Percentiles rank a stretch among this genome's conserved stretches.
Conservation (phyloP, 139 green algal species). For the Micractinium sp. region DNA sequence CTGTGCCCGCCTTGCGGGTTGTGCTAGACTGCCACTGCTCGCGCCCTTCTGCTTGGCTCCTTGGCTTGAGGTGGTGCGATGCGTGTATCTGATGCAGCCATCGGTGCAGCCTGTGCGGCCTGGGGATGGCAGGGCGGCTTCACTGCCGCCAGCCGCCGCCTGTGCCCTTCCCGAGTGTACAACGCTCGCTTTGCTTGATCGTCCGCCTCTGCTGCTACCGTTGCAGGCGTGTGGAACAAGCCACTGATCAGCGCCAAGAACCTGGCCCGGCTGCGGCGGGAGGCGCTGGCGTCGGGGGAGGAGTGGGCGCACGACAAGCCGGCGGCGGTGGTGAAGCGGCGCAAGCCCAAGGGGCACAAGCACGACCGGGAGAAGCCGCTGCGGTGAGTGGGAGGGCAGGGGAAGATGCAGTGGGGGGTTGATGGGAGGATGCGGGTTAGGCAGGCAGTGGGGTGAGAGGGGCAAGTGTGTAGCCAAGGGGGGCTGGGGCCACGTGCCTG, state of each 20-base stretch:
- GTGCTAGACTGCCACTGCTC: background rate
- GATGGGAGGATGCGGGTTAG: too few relatives aligned
- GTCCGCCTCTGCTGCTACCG: background rate
- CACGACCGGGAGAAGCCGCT: slow-evolving; percentile 47
- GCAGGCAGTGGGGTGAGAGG: too few relatives aligned
- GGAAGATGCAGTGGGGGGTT: too few relatives aligned
- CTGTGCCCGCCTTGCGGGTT: background rate
- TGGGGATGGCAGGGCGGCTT: background rate
- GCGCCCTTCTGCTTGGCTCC: background rate
- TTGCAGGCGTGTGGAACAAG: slow-evolving; percentile 52
- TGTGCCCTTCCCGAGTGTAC: too few relatives aligned
- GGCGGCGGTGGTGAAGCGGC: background rate
- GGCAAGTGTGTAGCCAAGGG: too few relatives aligned
- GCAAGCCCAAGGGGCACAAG: slow-evolving; percentile 65
- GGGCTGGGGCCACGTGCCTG: too few relatives aligned
- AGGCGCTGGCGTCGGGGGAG: slow-evolving; percentile 42
- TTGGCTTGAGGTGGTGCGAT: background rate
- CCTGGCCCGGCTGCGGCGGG: slow-evolving; percentile 42
- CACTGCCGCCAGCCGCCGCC: too few relatives aligned
- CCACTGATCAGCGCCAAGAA: slow-evolving; percentile 51
- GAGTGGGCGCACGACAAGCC: slow-evolving; percentile 47
- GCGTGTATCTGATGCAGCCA: background rate
- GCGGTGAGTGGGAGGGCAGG: slow-evolving; percentile 14
- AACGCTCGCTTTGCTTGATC: too few relatives aligned
- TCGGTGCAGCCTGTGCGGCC: background rate